A percentile compares a stretch with the other conserved stretches of the same genome.
phyloP scores from a whole-genome alignment of 495 filamentous ascomycete species.

The Aspergillus homomorphus region DNA sequence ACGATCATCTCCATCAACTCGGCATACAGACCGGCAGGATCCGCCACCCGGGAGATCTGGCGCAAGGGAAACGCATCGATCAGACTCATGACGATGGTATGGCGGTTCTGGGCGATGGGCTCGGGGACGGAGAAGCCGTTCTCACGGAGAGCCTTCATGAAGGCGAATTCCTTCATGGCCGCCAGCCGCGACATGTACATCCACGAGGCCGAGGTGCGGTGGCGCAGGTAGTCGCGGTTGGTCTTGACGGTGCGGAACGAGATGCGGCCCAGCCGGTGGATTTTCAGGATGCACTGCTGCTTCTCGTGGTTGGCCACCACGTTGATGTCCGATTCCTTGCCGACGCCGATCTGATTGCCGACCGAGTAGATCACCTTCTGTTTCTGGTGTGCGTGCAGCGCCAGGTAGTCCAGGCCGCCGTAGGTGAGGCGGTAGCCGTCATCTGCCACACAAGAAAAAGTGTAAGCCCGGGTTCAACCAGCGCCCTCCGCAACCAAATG shows the following conservation, averaged over 20 bases:
- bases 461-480: no score
- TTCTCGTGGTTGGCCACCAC: slow-evolving; percentile 71
- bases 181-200: slow-evolving; percentile 96
- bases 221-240: slow-evolving; percentile 92
- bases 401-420: slow-evolving; percentile 94
- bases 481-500: no score
- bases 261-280: slow-evolving; percentile 91
- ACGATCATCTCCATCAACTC: slow-evolving; percentile 87
- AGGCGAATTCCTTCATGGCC: slow-evolving; percentile 86
- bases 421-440: slow-evolving; percentile 97
- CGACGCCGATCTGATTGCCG: slow-evolving; percentile 91
- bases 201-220: slow-evolving; percentile 76
- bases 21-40: slow-evolving; percentile 78
- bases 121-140: slow-evolving; percentile 87
- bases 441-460: slow-evolving; percentile 44
- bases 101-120: slow-evolving; percentile 80
- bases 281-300: slow-evolving; percentile 75
- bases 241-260: slow-evolving; percentile 95
- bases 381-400: slow-evolving; percentile 82
- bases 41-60: slow-evolving; percentile 73
- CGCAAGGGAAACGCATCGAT: slow-evolving; percentile 87
- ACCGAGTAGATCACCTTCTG: slow-evolving; percentile 79
- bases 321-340: slow-evolving; percentile 96
- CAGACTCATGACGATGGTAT: slow-evolving; percentile 92
- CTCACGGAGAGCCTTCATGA: slow-evolving; percentile 80